Evolutionary conservation across 192 early-diverging fungal genomes (phyloP).

Genomic region (Podila minutissima): DNA sequence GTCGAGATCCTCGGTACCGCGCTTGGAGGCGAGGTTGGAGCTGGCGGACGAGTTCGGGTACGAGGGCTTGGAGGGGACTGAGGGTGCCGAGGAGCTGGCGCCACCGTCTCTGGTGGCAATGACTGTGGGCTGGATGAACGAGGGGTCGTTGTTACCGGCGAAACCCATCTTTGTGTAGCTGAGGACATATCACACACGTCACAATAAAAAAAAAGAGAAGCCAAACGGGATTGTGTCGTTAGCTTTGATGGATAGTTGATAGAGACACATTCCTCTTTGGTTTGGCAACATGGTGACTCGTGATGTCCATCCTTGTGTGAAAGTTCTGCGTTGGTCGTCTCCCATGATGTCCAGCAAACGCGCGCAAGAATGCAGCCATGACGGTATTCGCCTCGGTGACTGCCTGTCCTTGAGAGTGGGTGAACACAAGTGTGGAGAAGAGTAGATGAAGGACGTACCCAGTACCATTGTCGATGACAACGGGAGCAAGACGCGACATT

Average conservation of each 20-base stretch:
- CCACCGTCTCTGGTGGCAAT: constrained; percentile 83
- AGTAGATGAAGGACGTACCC: constrained; percentile 68
- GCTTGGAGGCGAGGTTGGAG: constrained; percentile 89
- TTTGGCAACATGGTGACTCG: neutral
- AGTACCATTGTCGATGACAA: constrained; percentile 99
- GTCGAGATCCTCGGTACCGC: constrained; percentile 97
- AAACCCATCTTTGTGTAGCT: constrained; percentile 98
- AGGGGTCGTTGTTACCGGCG: constrained; percentile 95
- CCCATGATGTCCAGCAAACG: neutral
- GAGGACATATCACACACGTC: constrained; percentile 1
- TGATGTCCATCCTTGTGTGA: neutral
- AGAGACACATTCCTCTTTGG: neutral
- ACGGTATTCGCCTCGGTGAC: constrained; percentile 6
- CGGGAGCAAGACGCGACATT: constrained; percentile 72
- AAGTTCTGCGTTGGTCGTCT: neutral
- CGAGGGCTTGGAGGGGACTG: constrained; percentile 64
- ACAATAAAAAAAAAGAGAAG: constrained; percentile 9
- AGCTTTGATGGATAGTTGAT: neutral
- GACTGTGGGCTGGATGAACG: constrained; percentile 95
- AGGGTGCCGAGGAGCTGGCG: constrained; percentile 54
- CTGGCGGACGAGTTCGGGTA: constrained; percentile 53
- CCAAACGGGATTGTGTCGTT: neutral
- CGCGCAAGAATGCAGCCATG: neutral
- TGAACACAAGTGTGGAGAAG: neutral
- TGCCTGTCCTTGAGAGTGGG: constrained; percentile 1